A percentile compares a stretch with the other conserved stretches of the same genome.
Evolutionary conservation across 2,329 filamentous ascomycete species (phyloP).

Genomic region (Colletotrichum scovillei): DNA sequence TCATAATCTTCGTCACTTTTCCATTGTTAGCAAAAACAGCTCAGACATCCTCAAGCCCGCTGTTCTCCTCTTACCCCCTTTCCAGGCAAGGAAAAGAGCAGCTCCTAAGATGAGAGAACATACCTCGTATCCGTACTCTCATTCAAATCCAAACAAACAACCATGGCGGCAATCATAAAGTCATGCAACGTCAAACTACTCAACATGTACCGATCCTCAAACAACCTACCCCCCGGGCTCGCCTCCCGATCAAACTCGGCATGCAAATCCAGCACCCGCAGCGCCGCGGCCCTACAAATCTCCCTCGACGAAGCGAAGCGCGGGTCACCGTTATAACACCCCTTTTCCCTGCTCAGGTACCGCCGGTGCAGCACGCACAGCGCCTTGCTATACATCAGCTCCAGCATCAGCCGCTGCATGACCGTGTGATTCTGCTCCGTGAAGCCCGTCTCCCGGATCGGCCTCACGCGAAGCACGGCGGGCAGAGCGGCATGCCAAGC

Average conservation of each 20-base stretch:
- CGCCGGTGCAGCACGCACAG: constrained; percentile 62
- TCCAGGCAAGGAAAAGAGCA: too few species aligned
- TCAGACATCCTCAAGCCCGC: not conserved
- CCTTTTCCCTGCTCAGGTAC: constrained; percentile 54
- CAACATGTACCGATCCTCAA: constrained; percentile 64
- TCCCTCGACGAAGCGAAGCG: constrained; percentile 52
- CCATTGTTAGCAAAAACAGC: constrained; percentile 33
- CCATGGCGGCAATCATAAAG: constrained; percentile 70
- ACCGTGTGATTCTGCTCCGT: constrained; percentile 57
- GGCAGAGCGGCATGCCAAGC: constrained; percentile 52
- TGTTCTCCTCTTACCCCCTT: not conserved
- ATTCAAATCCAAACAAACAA: constrained; percentile 64
- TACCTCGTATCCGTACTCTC: constrained; percentile 53
- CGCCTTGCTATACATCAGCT: constrained; percentile 60
- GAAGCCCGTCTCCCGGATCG: constrained; percentile 55
- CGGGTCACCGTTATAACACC: constrained; percentile 41
- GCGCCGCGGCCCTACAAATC: constrained; percentile 55
- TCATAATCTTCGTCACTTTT: constrained; percentile 45
- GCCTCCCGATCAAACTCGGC: constrained; percentile 59
- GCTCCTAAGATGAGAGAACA: constrained; percentile 17
- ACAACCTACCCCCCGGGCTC: constrained; percentile 61
- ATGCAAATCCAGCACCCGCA: constrained; percentile 58
- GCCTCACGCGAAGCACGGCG: constrained; percentile 51
- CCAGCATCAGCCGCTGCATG: constrained; percentile 60
- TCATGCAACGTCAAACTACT: constrained; percentile 65